Evolutionary conservation across 2,329 filamentous ascomycete genomes (phyloP), one percentile per base, ranked within the genome.

Genomic region (Scedosporium dehoogii): DNA sequence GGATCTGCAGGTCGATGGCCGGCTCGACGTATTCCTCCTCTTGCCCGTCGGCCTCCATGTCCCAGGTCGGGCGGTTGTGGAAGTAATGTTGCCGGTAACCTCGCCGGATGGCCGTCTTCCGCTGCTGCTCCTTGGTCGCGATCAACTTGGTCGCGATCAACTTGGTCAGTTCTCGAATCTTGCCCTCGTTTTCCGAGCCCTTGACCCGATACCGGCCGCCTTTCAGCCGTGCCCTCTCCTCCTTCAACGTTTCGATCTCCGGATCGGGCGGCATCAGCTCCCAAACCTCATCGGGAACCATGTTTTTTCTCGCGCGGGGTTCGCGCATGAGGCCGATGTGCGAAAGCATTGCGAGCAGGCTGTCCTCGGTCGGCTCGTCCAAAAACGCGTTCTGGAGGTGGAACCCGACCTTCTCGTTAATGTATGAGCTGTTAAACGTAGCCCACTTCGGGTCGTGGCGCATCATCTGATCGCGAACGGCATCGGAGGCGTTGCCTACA

Each of bases 281-380:
- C 68, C 62, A 72, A 53, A 72, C 67, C 62, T 72, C 64, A 7
- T 70, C 53, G 21, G 68, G 70, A 9, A 73, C 70, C 64, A 73
- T 72, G 59, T 73, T 67, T 57, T 59, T 61, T 21, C 63, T 66
- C 16, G 69, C 67, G 23, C 66, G 64, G 63, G 68, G 69, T 65
- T 73, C 67, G 14, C 63, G 64, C 4, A 66, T 72, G 14, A 72
- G 64, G 63, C 71, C 69, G 4, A n/a, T n/a, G n/a, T n/a, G 72
- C 63, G 61, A 70, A 60, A 23, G 62, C 59, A 67, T 21, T 69
- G 53, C 21, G 42, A 41, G 29, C 68, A 67, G 1, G 70, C 58
- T 21, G n/a, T 65, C n/a, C 29, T 66, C 65, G 62, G 70, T 62
- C 44, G 62, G 67, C 29, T 64, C 63, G 63, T 70, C 61, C 6